These are phyloP conservation scores for Pulveroboletus sp. DNA, from an alignment of 768 basidiomycete species.

Conservation along the genomic window DNA sequence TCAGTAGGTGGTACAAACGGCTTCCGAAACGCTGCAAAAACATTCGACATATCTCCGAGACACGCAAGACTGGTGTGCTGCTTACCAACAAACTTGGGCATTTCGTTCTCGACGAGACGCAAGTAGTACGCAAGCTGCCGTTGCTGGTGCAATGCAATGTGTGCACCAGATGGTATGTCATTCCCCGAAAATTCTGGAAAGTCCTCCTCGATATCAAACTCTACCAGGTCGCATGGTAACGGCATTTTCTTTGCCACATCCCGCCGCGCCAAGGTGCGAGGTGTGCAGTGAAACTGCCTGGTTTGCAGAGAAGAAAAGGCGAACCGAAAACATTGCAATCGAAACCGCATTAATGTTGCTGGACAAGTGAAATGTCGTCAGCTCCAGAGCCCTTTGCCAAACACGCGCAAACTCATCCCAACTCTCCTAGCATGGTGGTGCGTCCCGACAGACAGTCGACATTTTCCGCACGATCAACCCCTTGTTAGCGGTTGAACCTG, in stretches of 20 bases:
- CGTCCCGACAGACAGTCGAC: slow-evolving; percentile 23
- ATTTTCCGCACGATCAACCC: neutral
- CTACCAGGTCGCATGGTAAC: slow-evolving; percentile 38
- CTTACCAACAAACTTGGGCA: slow-evolving; percentile 82
- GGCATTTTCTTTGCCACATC: slow-evolving; percentile 26
- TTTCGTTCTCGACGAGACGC: slow-evolving; percentile 84
- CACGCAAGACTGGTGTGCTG: slow-evolving; percentile 5
- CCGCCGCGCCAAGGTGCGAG: slow-evolving; percentile 14
- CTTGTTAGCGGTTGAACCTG: slow-evolving; percentile 50
- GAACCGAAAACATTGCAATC: slow-evolving; percentile 15
- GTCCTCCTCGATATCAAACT: slow-evolving; percentile 37
- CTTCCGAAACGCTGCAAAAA: slow-evolving; percentile 68
- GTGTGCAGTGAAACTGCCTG: slow-evolving; percentile 27
- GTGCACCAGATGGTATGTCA: slow-evolving; percentile 69
- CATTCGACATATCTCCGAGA: slow-evolving; percentile 6
- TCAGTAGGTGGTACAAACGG: slow-evolving; percentile 68
- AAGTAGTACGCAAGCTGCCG: slow-evolving; percentile 74
- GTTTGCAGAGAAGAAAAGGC: slow-evolving; percentile 6
- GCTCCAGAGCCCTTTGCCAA: slow-evolving; percentile 12
- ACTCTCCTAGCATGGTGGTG: slow-evolving; percentile 47
- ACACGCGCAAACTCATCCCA: slow-evolving; percentile 22
- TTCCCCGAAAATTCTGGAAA: slow-evolving; percentile 35
- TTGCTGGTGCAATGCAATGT: slow-evolving; percentile 71
- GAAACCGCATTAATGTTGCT: slow-evolving; percentile 19
- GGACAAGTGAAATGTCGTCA: neutral